Base-by-base conservation (phyloP, 83 land plant species). In the Picea mariana region DNA sequence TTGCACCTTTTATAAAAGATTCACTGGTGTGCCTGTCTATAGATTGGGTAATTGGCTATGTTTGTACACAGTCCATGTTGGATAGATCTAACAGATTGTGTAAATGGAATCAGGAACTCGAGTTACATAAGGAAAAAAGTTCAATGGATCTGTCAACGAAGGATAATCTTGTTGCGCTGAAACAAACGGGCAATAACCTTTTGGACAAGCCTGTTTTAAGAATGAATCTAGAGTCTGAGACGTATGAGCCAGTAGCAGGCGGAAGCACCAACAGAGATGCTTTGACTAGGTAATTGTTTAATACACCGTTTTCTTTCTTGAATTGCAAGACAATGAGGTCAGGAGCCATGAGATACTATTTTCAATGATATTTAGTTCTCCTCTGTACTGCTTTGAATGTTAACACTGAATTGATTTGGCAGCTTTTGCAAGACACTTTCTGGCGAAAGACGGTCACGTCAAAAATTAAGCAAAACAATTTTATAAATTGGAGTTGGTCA, bases 191-290 rank as follows among this genome's bases (percentile, higher is more conserved):
- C 1, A 77, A 77, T 12, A 24, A 31, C 6, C 80, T 82, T 8
- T 27, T 82, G 69, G 62, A 63, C 58, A 82, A 77, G 80, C 80
- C 60, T 20, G 80, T 77, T 21, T 31, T 68, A 15, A 62, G 69
- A 27, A 52, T 82, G 80, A 77, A 82, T 79, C 6, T 77, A 68
- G 84, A 77, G 6, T 76, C 80, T 62, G 84, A 80, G 6, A 34
- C 6, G 79, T 62, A n/a, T 23, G 80, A 77, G 59, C 18, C 31
- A 23, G 11, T 47, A 2, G 17, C 7, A 18, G 66, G 52, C 5
- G 69, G 31, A 42, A 80, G 80, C 4, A 77, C 81, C 44, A 82
- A 71, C 67, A 73, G 59, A 24, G 83, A 82, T 4, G 44, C 44
- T 42, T 42, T 42, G 44, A 42, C 6, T 42, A 42, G 44, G 44